Conservation (phyloP, 31 red algal species). For the Asparagopsis taxiformis region DNA sequence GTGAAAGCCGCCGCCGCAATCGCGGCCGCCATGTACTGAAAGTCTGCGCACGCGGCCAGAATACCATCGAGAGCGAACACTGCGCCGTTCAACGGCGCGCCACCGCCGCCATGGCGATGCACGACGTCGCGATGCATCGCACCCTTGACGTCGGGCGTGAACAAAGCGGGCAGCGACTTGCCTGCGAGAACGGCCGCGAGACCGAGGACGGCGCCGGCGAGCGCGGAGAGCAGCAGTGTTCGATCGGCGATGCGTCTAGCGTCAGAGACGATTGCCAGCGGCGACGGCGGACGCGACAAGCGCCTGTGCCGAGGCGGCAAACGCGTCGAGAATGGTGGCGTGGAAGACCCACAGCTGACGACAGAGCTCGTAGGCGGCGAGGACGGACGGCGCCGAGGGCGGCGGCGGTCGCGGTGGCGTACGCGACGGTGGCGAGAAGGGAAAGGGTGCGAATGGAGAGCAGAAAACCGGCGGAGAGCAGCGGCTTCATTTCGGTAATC, state of each 20-base stretch:
- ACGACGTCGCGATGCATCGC: conserved; percentile 4
- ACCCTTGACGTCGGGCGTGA: conserved; percentile 25
- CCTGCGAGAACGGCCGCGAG: conserved; percentile 18
- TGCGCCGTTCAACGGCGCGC: conserved; percentile 53
- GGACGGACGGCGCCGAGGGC: conserved; percentile 26
- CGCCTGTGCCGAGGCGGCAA: conserved; percentile 64
- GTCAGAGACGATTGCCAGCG: neutral
- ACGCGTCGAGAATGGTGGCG: conserved; percentile 52
- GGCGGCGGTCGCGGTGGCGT: conserved; percentile 49
- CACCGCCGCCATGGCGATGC: conserved; percentile 60
- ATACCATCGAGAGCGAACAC: conserved; percentile 73
- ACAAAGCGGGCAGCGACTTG: conserved; percentile 28
- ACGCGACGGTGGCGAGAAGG: conserved; percentile 32
- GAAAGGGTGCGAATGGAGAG: conserved; percentile 62
- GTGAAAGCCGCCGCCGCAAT: conserved; percentile 35
- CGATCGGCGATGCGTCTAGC: conserved; percentile 53
- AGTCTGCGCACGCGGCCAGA: conserved; percentile 47
- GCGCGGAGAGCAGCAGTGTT: conserved; percentile 7
- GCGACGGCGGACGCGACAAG: conserved; percentile 60
- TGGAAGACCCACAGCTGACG: conserved; percentile 67
- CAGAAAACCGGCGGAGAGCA: conserved; percentile 51
- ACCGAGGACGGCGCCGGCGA: conserved; percentile 21
- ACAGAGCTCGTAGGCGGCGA: conserved; percentile 59
- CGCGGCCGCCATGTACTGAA: conserved; percentile 53
- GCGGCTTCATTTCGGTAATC: conserved; percentile 6